A percentile compares a stretch with the other conserved stretches of the same genome.
phyloP scores from a whole-genome alignment of 352 stramenopile genomes.

The Phytophthora gonapodyides region DNA sequence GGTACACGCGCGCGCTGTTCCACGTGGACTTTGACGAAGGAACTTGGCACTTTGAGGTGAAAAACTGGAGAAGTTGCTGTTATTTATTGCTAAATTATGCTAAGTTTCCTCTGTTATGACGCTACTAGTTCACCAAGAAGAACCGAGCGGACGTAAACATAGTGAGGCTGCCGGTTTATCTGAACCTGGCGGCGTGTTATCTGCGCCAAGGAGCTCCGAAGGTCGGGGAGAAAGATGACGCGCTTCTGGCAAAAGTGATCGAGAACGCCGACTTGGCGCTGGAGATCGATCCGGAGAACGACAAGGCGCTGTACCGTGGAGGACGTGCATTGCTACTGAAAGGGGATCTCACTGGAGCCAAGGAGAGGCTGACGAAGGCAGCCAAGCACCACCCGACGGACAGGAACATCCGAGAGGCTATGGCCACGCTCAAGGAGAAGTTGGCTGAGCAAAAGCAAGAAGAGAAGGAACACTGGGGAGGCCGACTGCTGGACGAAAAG shows the following conservation, averaged over 20 bases:
- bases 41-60: constrained; percentile 85
- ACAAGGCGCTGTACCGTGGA: constrained; percentile 85
- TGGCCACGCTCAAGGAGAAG: constrained; percentile 54
- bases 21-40: constrained; percentile 88
- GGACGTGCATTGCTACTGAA: constrained; percentile 64
- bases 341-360: constrained; percentile 61
- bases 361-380: constrained; percentile 68
- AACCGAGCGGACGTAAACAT: constrained; percentile 75
- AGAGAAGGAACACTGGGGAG: constrained; percentile 78
- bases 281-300: constrained; percentile 71
- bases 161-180: constrained; percentile 73
- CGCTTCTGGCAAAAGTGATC: constrained; percentile 49
- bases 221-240: constrained; percentile 38
- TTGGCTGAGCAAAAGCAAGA: constrained; percentile 54
- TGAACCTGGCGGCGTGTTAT: constrained; percentile 84
- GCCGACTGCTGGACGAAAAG: constrained; percentile 51
- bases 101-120: constrained; percentile 1
- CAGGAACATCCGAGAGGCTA: constrained; percentile 69
- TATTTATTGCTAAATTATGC: neutral
- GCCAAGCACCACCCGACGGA: constrained; percentile 67
- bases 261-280: constrained; percentile 75
- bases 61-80: neutral
- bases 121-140: constrained; percentile 63
- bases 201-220: constrained; percentile 47
- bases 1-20: constrained; percentile 78